These are phyloP conservation scores for Pseudozyma sp. DNA, from an alignment of 1,284 basidiomycete genomes.

Conservation along the genomic window DNA sequence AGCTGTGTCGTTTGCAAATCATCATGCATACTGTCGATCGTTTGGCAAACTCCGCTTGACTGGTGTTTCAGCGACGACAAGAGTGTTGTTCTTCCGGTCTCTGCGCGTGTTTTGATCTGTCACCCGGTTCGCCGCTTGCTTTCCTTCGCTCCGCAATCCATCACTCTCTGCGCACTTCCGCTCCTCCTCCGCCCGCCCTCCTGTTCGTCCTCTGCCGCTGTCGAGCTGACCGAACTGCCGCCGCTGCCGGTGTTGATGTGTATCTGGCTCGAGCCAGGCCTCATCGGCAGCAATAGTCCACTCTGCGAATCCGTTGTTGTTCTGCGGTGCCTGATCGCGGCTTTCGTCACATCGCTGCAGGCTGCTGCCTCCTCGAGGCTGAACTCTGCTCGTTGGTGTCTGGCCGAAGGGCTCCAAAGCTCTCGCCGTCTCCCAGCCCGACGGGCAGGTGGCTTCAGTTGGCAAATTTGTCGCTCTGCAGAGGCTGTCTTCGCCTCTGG, in stretches of 20 bases:
- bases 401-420: too few species aligned
- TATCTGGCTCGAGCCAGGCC: neutral
- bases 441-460: too few species aligned
- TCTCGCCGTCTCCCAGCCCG: too few species aligned
- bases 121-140: constrained; percentile 10
- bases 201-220: neutral
- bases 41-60: constrained; percentile 24
- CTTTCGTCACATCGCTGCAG: neutral
- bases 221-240: neutral
- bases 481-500: neutral
- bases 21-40: constrained; percentile 33
- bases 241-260: constrained; percentile 17
- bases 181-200: neutral
- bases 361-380: neutral
- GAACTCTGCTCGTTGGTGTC: neutral
- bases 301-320: constrained; percentile 1
- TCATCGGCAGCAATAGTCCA: constrained; percentile 14
- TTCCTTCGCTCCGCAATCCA: neutral
- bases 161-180: neutral
- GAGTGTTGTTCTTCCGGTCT: constrained; percentile 15
- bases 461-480: neutral
- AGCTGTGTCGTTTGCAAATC: constrained; percentile 8
- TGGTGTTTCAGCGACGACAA: neutral
- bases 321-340: constrained; percentile 5
- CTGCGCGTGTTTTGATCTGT: constrained; percentile 34